These are phyloP conservation scores for Cladosporium velox DNA, from an alignment of 2,329 filamentous ascomycete genomes.

Conservation along the genomic window DNA sequence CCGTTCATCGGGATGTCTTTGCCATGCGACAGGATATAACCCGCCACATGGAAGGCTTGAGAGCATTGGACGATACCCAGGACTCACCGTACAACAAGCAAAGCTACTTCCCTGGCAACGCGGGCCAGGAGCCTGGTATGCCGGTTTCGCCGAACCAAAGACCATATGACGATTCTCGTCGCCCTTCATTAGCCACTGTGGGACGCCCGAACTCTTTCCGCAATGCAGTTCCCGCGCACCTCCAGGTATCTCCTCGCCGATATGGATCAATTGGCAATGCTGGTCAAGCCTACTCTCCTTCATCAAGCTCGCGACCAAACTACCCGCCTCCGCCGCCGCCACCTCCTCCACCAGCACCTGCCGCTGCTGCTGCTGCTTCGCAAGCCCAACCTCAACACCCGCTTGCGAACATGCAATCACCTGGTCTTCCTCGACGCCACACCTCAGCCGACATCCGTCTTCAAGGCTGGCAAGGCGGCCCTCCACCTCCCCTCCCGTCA, in stretches of 20 bases:
- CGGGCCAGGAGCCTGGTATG: slow-evolving; percentile 29
- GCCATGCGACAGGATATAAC: slow-evolving; percentile 65
- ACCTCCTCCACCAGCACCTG: slow-evolving; percentile 50
- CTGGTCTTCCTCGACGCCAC: slow-evolving; percentile 77
- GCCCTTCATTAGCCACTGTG: slow-evolving; percentile 66
- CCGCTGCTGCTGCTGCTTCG: slow-evolving; percentile 50
- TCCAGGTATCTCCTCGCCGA: slow-evolving; percentile 71
- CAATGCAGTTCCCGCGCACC: slow-evolving; percentile 76
- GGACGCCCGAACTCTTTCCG: slow-evolving; percentile 69
- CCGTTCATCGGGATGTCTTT: slow-evolving; percentile 72
- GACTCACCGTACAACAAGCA: slow-evolving; percentile 54
- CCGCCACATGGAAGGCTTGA: slow-evolving; percentile 61
- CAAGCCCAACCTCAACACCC: slow-evolving; percentile 59
- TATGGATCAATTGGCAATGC: slow-evolving; percentile 80
- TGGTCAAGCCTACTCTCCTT: slow-evolving; percentile 67
- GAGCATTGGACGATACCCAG: slow-evolving; percentile 60
- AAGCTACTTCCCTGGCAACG: slow-evolving; percentile 43
- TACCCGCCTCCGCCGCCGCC: slow-evolving; percentile 63
- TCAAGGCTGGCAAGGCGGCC: slow-evolving; percentile 62
- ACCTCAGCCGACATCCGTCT: slow-evolving; percentile 92
- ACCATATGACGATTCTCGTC: slow-evolving; percentile 79
- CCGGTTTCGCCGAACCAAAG: slow-evolving; percentile 87
- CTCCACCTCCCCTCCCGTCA: slow-evolving; percentile 45
- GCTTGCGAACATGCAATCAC: slow-evolving; percentile 57
- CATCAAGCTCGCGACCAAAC: slow-evolving; percentile 65